A percentile compares a stretch with the other conserved stretches of the same genome.
phyloP scores from a whole-genome alignment of 169 alveolate species.

The Eimeria mitis region DNA sequence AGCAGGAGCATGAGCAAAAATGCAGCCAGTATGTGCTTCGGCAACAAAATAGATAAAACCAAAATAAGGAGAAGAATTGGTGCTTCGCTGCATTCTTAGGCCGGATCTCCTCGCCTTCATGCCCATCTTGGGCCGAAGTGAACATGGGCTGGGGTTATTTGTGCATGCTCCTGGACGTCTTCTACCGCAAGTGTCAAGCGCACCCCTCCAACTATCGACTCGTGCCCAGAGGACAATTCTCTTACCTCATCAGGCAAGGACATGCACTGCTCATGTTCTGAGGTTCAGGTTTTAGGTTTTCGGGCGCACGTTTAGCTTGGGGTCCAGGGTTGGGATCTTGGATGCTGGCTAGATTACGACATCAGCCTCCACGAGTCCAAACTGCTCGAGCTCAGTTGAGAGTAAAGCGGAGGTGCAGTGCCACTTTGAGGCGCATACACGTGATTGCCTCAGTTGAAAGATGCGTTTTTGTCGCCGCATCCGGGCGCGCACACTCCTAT shows the following conservation, averaged over 20 bases:
- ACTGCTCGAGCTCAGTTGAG: neutral
- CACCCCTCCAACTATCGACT: slow-evolving; percentile 83
- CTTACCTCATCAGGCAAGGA: slow-evolving; percentile 70
- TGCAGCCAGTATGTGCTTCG: neutral
- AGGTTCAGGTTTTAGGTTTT: neutral
- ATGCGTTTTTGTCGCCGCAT: neutral
- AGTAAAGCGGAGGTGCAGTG: neutral
- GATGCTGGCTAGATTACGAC: neutral
- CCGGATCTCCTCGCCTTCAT: slow-evolving; percentile 62
- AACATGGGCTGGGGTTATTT: slow-evolving; percentile 85
- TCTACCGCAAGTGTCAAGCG: slow-evolving; percentile 71
- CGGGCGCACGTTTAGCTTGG: neutral
- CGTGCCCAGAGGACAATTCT: slow-evolving; percentile 84
- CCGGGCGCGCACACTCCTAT: neutral
- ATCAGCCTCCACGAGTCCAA: neutral
- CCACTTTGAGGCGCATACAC: neutral
- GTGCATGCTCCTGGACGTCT: slow-evolving; percentile 83
- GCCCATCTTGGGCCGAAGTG: slow-evolving; percentile 83
- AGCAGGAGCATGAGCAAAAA: neutral
- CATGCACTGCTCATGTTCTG: neutral
- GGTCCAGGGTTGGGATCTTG: neutral
- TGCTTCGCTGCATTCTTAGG: slow-evolving; percentile 45
- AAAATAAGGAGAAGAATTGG: neutral
- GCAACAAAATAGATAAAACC: neutral
- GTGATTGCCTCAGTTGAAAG: neutral